Percentiles rank a stretch among this genome's conserved stretches.
Conservation (phyloP, 2,329 filamentous ascomycete species). For the Calonectria pseudoreteaudii region DNA sequence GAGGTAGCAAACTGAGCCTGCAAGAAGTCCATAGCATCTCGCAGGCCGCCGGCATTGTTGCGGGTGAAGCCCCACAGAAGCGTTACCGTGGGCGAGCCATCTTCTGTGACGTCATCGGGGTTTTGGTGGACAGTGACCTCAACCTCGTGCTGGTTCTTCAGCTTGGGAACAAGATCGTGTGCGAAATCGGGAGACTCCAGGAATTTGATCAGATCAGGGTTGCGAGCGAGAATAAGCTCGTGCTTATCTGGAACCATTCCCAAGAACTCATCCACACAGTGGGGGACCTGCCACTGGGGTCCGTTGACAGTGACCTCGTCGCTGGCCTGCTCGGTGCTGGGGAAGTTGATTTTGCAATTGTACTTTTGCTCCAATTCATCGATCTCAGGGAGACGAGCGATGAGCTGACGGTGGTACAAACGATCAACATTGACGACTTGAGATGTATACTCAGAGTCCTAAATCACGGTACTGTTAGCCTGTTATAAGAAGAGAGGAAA, state of each 20-base stretch:
- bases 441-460: slow-evolving; percentile 96
- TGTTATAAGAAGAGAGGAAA: too few species aligned
- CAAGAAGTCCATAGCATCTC: slow-evolving; percentile 95
- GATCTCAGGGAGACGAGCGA: slow-evolving; percentile 88
- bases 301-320: slow-evolving; percentile 96
- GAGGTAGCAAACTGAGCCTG: slow-evolving; percentile 87
- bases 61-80: slow-evolving; percentile 88
- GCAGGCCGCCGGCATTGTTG: slow-evolving; percentile 95
- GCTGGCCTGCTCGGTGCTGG: slow-evolving; percentile 96
- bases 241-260: slow-evolving; percentile 98
- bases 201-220: slow-evolving; percentile 81
- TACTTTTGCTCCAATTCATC: slow-evolving; percentile 98
- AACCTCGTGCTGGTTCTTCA: slow-evolving; percentile 93
- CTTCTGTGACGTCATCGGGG: slow-evolving; percentile 67
- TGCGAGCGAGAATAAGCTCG: slow-evolving; percentile 85
- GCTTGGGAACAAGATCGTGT: slow-evolving; percentile 82
- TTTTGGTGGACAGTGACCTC: slow-evolving; percentile 81
- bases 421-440: slow-evolving; percentile 95
- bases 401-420: slow-evolving; percentile 93
- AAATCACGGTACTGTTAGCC: neutral
- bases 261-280: slow-evolving; percentile 95
- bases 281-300: slow-evolving; percentile 97
- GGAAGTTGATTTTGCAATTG: slow-evolving; percentile 99
- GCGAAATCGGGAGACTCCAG: slow-evolving; percentile 85
- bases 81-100: slow-evolving; percentile 68